A percentile compares a stretch with the other conserved stretches of the same genome.
Conservation (phyloP, 805 yeast species). For the Ogataea parapolymorpha region DNA sequence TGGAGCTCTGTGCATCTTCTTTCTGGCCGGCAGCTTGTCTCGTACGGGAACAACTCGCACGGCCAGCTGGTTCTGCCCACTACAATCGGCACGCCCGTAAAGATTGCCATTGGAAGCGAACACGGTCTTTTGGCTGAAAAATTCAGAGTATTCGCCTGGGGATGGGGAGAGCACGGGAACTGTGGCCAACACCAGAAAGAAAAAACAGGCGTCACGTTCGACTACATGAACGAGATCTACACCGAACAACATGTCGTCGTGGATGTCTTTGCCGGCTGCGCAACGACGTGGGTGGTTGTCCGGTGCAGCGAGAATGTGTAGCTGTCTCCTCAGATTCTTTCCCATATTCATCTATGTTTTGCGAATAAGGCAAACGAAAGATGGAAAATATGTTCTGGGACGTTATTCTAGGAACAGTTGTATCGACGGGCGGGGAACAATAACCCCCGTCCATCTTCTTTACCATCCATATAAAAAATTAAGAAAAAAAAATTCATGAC, state of each 20-base stretch:
- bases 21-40: conserved; percentile 28
- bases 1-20: conserved; percentile 75
- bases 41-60: conserved; percentile 75
- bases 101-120: conserved; percentile 69
- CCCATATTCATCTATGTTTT: conserved; percentile 66
- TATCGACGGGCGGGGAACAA: conserved; percentile 38
- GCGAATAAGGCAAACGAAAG: conserved; percentile 38
- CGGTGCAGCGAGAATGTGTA: neutral
- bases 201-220: conserved; percentile 35
- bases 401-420: conserved; percentile 58
- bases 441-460: conserved; percentile 16
- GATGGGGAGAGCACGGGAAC: conserved; percentile 99
- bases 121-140: conserved; percentile 57
- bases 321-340: conserved; percentile 74
- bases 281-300: conserved; percentile 58
- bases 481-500: conserved; percentile 2
- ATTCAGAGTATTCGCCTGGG: conserved; percentile 68
- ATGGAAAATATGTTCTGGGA: conserved; percentile 84
- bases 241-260: conserved; percentile 23
- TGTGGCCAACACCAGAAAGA: conserved; percentile 51
- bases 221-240: conserved; percentile 36
- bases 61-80: conserved; percentile 50
- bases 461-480: conserved; percentile 16
- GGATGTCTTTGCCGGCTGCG: conserved; percentile 58
- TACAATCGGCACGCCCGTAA: conserved; percentile 3